Evolutionary conservation across 1,139 yeast genomes (phyloP).

Genomic region (Taiozyma sp.): DNA sequence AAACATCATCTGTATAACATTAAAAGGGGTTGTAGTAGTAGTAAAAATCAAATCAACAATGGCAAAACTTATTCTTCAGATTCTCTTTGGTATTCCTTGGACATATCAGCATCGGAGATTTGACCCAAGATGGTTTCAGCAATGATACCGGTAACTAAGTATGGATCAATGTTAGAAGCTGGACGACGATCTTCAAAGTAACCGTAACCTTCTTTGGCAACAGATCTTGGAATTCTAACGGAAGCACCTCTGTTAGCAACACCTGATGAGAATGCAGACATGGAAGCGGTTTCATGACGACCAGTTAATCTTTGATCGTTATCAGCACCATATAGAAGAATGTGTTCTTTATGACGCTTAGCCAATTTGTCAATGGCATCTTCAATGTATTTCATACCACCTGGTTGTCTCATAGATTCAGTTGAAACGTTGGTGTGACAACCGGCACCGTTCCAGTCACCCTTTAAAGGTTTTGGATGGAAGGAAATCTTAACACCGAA

Average conservation of each 20-base stretch:
- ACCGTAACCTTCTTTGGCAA: slow-evolving; percentile 96
- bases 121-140: slow-evolving; percentile 96
- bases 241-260: slow-evolving; percentile 99
- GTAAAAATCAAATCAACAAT: background rate
- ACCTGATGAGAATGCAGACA: slow-evolving; percentile 88
- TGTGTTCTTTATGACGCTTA: slow-evolving; percentile 95
- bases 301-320: slow-evolving; percentile 95
- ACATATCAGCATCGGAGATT: slow-evolving; percentile 94
- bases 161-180: slow-evolving; percentile 98
- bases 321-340: slow-evolving; percentile 91
- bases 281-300: slow-evolving; percentile 96
- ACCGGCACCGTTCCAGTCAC: slow-evolving; percentile 99
- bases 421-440: slow-evolving; percentile 99
- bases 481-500: slow-evolving; percentile 97
- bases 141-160: slow-evolving; percentile 97
- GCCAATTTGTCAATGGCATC: slow-evolving; percentile 90
- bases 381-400: slow-evolving; percentile 94
- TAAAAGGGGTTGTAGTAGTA: background rate
- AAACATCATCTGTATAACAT: background rate
- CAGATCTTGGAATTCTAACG: slow-evolving; percentile 97
- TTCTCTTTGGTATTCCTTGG: slow-evolving; percentile 81
- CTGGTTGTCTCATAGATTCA: slow-evolving; percentile 81
- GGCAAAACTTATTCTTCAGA: slow-evolving; percentile 22
- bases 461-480: slow-evolving; percentile 98
- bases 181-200: slow-evolving; percentile 99